phyloP scores from a whole-genome alignment of 305 asterid genomes.

The Fraxinus xanthoxyloides region DNA sequence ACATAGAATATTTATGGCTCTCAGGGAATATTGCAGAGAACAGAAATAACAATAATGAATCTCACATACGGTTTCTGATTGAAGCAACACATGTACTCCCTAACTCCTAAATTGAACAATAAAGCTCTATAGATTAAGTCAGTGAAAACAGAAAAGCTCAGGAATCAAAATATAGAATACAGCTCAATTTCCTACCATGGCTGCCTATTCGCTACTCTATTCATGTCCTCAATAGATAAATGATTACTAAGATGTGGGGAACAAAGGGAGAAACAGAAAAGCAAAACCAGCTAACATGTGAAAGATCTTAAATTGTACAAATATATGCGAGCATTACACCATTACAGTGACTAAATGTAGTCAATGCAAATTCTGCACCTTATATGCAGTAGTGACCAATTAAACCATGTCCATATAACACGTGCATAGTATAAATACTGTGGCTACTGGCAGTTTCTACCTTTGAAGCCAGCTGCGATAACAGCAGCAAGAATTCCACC shows the following conservation, averaged over 20 bases:
- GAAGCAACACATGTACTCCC: constrained; percentile 6
- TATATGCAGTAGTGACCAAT: neutral
- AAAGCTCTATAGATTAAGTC: neutral
- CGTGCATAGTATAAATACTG: constrained; percentile 1
- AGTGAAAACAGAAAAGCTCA: neutral
- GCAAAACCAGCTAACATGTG: neutral
- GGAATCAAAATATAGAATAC: neutral
- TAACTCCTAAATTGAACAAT: neutral
- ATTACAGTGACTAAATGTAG: neutral
- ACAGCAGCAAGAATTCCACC: constrained; percentile 86
- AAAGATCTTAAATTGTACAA: neutral
- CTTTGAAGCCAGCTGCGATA: constrained; percentile 94
- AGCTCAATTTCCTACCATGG: neutral
- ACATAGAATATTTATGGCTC: constrained; percentile 12
- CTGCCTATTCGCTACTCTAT: neutral
- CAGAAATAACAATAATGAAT: constrained; percentile 10
- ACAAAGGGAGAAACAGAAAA: neutral
- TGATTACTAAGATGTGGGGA: neutral
- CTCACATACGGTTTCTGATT: neutral
- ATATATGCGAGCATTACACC: neutral
- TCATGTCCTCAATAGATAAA: neutral
- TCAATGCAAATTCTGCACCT: neutral
- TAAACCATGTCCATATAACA: constrained; percentile 13
- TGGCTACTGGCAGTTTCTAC: constrained; percentile 34
- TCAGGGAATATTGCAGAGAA: constrained; percentile 12